Evolutionary conservation across 202 grass and related monocot species (phyloP).

Genomic region (Hordeum pubiflorum): DNA sequence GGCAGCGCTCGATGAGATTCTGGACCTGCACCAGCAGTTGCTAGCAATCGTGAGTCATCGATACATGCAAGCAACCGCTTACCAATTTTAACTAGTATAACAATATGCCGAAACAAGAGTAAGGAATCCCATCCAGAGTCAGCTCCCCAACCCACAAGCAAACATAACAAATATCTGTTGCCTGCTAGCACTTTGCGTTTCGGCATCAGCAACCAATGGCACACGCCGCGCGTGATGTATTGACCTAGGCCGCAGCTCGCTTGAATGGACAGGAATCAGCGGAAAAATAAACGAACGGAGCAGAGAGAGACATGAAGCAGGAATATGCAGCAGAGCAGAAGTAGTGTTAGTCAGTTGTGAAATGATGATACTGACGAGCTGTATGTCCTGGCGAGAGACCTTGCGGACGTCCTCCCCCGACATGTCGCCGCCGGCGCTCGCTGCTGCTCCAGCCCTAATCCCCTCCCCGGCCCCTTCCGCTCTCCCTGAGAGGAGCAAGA

Average conservation of each 20-base stretch:
- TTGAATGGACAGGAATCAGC: neutral
- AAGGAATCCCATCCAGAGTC: neutral
- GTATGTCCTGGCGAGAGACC: constrained; percentile 58
- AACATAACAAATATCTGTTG: neutral
- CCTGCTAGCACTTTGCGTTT: neutral
- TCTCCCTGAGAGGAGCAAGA: neutral
- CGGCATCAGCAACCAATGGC: neutral
- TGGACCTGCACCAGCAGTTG: constrained; percentile 49
- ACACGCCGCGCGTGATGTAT: neutral
- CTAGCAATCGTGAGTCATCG: neutral
- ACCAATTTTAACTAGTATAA: neutral
- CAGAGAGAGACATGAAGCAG: neutral
- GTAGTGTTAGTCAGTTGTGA: neutral
- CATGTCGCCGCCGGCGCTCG: constrained; percentile 16
- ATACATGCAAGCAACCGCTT: neutral
- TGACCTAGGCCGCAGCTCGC: neutral
- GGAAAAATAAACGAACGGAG: neutral
- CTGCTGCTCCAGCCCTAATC: constrained; percentile 1
- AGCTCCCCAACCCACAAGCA: neutral
- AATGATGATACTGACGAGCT: constrained; percentile 38
- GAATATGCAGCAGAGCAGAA: neutral
- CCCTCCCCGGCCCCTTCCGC: neutral
- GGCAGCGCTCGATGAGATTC: constrained; percentile 65
- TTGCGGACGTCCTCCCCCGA: constrained; percentile 58
- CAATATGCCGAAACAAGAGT: neutral